Base-by-base conservation (phyloP, 2,329 filamentous ascomycete species). In the Fusarium musae region DNA sequence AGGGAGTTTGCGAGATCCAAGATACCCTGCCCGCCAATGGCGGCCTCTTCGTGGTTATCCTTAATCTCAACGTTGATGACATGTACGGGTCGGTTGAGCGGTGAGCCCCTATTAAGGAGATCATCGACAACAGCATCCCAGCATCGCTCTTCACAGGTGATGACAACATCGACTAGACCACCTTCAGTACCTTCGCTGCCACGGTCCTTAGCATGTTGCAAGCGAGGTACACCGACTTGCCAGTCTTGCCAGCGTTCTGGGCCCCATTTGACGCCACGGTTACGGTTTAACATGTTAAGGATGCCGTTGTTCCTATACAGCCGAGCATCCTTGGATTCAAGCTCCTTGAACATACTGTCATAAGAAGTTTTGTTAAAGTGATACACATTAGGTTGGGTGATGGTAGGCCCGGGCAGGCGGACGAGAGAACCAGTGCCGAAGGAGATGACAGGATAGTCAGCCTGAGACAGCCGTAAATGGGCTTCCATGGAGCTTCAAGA, bases 61-160 rank as follows among this genome's bases (percentile, higher is more conserved):
- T 93, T 96, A 79, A 99, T 99, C 81, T 99, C 96, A 61, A 99
- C 93, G 78, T 99, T 99, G 86, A 99, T 97, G 63, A 99, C 94
- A 80, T 99, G 96, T 1, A 99, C 96, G 0, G 96, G 95, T 5
- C 94, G 87, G 82, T 99, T 99, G 64, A 99, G 86, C 7, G 93
- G 93, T 1, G 93, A 91, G 12, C 96, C 96, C 70, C 97, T 90
- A 77, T 91, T 93, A 70, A 97, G 90, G 59, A 99, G 86, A 81
- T 99, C 96, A 78, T 99, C 96, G 16, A 99, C 89, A 39, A 99
- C 96, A 9, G 96, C 95, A 83, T 99, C 96, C 94, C 97, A 99
- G 81, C 96, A 99, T 69, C 96, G 88, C 84, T 99, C 96, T 82
- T 99, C 96, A 80, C 96, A 99, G 2, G 96, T 99, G 75, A 99